Conservation (phyloP, 108 stramenopile genomes). For the Discostella pseudostelligera region DNA sequence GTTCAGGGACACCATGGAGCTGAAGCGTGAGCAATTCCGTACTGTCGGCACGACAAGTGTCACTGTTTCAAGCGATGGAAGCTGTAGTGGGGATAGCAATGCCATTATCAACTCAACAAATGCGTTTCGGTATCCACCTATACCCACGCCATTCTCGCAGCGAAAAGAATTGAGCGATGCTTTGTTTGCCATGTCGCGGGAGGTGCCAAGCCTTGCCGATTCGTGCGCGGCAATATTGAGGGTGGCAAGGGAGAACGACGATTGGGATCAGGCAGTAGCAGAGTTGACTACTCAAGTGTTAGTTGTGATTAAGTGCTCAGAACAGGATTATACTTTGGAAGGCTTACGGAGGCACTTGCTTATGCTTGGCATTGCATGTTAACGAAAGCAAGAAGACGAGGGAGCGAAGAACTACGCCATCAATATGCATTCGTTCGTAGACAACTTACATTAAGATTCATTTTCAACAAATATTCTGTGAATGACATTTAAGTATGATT, state of each 20-base stretch:
- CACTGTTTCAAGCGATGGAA: neutral
- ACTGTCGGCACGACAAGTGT: slow-evolving; percentile 37
- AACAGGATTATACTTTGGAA: slow-evolving; percentile 62
- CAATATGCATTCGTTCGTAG: no score
- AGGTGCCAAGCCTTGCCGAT: slow-evolving; percentile 58
- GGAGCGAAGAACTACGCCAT: neutral
- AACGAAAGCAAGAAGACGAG: neutral
- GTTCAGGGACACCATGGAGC: slow-evolving; percentile 44
- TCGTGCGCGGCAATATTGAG: slow-evolving; percentile 61
- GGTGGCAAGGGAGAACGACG: slow-evolving; percentile 59
- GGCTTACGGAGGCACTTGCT: slow-evolving; percentile 69
- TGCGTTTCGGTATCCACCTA: slow-evolving; percentile 60
- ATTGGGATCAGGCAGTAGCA: slow-evolving; percentile 80
- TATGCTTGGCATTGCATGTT: slow-evolving; percentile 65
- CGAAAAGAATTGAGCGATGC: slow-evolving; percentile 78
- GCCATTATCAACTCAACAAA: slow-evolving; percentile 4
- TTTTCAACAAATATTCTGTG: no score
- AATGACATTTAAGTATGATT: neutral
- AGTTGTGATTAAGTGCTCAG: slow-evolving; percentile 62
- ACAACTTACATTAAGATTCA: neutral
- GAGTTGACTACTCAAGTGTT: slow-evolving; percentile 78
- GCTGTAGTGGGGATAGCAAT: slow-evolving; percentile 4
- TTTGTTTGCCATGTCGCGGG: slow-evolving; percentile 57
- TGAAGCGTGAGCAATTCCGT: slow-evolving; percentile 76
- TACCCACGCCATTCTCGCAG: slow-evolving; percentile 69